These are phyloP conservation scores for Fragaria iinumae DNA, from an alignment of 306 rosid species.

Conservation along the genomic window DNA sequence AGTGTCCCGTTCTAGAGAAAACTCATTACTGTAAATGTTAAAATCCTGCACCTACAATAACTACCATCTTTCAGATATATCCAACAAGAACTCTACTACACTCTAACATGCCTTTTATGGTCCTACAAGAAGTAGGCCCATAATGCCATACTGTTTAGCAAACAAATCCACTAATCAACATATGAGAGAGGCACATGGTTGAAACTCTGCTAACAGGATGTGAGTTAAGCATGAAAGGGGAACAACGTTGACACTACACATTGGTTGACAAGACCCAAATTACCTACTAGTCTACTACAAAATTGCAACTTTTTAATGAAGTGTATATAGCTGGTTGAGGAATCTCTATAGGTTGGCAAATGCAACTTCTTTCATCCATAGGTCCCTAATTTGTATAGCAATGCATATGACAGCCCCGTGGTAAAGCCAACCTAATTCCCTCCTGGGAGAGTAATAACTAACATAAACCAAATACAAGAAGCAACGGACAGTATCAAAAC, in stretches of 20 bases:
- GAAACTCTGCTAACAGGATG: not conserved
- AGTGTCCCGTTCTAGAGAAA: too few relatives aligned
- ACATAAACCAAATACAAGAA: not conserved
- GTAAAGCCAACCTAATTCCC: not conserved
- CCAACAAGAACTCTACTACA: not conserved
- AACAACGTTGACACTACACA: not conserved
- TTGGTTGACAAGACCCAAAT: not conserved
- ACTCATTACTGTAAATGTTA: too few relatives aligned
- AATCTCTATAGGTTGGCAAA: not conserved
- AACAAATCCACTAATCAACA: not conserved
- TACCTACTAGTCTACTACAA: not conserved
- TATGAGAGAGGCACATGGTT: not conserved
- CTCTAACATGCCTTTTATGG: not conserved
- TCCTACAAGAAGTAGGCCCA: not conserved
- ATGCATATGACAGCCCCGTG: not conserved
- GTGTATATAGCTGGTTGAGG: not conserved
- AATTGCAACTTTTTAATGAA: not conserved
- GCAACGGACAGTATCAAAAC: not conserved
- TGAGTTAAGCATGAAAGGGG: not conserved
- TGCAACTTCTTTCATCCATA: not conserved
- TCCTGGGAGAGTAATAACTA: not conserved
- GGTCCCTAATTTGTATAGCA: not conserved
- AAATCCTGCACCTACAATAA: too few relatives aligned
- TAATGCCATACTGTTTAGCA: not conserved
- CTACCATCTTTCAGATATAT: not conserved